A percentile compares a stretch with the other conserved stretches of the same genome.
Evolutionary conservation across 2,329 filamentous ascomycete species (phyloP).

Genomic region (Sclerotiophoma versabilis): DNA sequence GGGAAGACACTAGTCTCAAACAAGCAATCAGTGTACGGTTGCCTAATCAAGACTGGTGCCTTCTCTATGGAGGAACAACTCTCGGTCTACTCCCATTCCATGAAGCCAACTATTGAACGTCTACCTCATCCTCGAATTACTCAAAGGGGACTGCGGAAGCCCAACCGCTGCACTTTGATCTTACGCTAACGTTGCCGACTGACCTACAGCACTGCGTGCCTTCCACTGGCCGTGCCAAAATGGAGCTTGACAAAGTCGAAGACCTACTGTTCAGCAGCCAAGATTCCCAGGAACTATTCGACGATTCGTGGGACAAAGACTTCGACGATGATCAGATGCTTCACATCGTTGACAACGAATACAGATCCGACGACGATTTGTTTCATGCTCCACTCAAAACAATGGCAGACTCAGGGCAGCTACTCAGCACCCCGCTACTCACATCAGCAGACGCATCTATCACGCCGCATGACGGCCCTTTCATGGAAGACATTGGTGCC

Average conservation of each 20-base stretch:
- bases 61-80: conserved; percentile 7
- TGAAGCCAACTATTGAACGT: background rate
- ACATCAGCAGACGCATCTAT: background rate
- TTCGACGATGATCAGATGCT: conserved; percentile 37
- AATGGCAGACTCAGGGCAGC: conserved; percentile 14
- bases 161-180: background rate
- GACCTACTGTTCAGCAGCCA: conserved; percentile 40
- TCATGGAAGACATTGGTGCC: background rate
- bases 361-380: conserved; percentile 1
- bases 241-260: conserved; percentile 34
- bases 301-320: conserved; percentile 19
- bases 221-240: conserved; percentile 3
- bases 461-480: background rate
- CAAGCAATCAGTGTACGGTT: too few species aligned
- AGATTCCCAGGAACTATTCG: conserved; percentile 26
- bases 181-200: background rate
- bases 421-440: conserved; percentile 6
- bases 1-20: conserved; percentile 18
- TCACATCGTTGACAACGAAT: conserved; percentile 8
- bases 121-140: background rate
- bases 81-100: background rate
- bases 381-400: conserved; percentile 7
- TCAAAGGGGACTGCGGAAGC: too few species aligned
- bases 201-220: background rate
- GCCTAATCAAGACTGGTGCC: conserved; percentile 25